Evolutionary conservation across 1,139 yeast species (phyloP).

Genomic region (Yamadazyma jaroonii): DNA sequence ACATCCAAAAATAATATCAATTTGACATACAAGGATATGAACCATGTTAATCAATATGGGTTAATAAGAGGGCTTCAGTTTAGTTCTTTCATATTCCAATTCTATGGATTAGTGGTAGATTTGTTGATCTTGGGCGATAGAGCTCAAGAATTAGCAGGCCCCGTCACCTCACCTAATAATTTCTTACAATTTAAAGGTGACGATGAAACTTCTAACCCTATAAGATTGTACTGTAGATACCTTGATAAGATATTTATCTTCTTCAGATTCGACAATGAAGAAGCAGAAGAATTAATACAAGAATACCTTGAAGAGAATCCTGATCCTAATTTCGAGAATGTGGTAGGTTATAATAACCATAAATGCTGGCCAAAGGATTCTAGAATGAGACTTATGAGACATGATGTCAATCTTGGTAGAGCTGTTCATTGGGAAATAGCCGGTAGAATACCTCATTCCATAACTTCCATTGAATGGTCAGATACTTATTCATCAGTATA

Average conservation of each 20-base stretch:
- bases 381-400: conserved; percentile 86
- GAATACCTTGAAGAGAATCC: conserved; percentile 82
- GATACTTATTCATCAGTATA: conserved; percentile 84
- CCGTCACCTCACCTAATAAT: conserved; percentile 66
- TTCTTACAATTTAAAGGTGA: conserved; percentile 71
- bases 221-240: conserved; percentile 78
- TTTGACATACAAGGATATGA: conserved; percentile 90
- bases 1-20: conserved; percentile 87
- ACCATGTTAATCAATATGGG: conserved; percentile 87
- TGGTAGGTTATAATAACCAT: conserved; percentile 84
- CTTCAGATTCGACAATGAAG: conserved; percentile 71
- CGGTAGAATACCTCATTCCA: conserved; percentile 72
- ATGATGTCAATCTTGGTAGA: conserved; percentile 88
- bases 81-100: conserved; percentile 85
- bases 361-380: conserved; percentile 95
- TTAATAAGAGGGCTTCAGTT: conserved; percentile 85
- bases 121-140: conserved; percentile 83
- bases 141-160: conserved; percentile 86
- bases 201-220: conserved; percentile 65
- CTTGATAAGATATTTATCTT: conserved; percentile 78
- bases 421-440: conserved; percentile 92
- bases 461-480: conserved; percentile 77
- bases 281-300: conserved; percentile 71
- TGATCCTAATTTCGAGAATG: conserved; percentile 84
- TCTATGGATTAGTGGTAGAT: conserved; percentile 84